A percentile compares a stretch with the other conserved stretches of the same genome.
Evolutionary conservation across 257 asterid genomes (phyloP).

Genomic region (Solanum chaucha): DNA sequence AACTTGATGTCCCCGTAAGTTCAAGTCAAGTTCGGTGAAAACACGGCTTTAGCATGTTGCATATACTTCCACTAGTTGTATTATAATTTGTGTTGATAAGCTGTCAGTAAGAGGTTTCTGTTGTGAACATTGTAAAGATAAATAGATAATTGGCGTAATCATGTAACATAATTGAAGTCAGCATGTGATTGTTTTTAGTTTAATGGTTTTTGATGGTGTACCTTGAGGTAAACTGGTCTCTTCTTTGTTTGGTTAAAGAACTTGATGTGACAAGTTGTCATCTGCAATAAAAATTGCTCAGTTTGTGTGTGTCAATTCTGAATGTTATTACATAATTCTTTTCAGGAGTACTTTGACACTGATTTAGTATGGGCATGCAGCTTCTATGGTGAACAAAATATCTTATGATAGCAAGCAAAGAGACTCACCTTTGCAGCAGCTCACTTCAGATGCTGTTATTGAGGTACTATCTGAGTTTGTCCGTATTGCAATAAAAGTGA

Average conservation of each 20-base stretch:
- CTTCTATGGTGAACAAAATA: conserved; percentile 79
- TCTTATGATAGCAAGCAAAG: conserved; percentile 25
- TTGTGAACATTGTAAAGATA: background rate
- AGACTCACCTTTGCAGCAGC: conserved; percentile 52
- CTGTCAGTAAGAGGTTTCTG: background rate
- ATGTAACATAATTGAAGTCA: background rate
- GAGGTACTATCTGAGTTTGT: conserved; percentile 37
- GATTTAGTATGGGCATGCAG: conserved; percentile 99
- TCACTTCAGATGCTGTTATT: conserved; percentile 81
- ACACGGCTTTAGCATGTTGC: background rate
- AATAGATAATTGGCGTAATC: background rate
- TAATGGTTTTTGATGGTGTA: background rate
- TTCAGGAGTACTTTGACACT: conserved; percentile 97
- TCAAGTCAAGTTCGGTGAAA: background rate
- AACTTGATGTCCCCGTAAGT: background rate
- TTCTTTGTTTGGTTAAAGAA: background rate
- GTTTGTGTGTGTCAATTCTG: conserved; percentile 29
- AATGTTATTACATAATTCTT: conserved; percentile 50
- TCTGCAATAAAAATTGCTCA: background rate
- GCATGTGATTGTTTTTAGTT: background rate
- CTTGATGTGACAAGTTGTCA: background rate
- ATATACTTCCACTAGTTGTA: background rate
- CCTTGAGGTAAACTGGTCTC: background rate
- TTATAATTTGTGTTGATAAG: background rate
- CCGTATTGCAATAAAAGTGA: background rate